Evolutionary conservation across 140 eudicot genomes (phyloP), one percentile per base, ranked within the genome.

Genomic region (Stevia rebaudiana): DNA sequence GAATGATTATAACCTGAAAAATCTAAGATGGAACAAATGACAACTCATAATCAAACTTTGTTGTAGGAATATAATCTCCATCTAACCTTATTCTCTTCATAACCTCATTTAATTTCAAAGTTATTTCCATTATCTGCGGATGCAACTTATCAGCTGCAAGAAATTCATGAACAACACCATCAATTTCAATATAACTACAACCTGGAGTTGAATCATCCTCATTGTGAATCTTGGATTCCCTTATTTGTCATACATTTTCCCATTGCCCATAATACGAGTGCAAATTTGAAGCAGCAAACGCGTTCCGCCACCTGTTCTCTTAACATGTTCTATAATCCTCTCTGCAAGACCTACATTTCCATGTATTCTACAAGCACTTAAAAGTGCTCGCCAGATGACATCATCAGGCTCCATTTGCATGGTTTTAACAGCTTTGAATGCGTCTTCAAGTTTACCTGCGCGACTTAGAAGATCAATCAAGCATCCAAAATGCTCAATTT

Each of bases 401-500:
- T 48, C 78, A 69, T 82, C 87, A 0, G 87, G 79, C 42, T 82
- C 49, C 16, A 82, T 61, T 13, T 57, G 41, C 87, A 82, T 82
- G 11, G 35, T 58, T 68, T 82, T 78, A 5, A 82, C 79, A 24
- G 74, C 37, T 49, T 61, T 43, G 15, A 82, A 82, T 25, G 87
- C 84, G 11, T 68, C 71, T 71, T 82, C 79, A 53, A 75, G 76
- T 24, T 31, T 35, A 11, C 81, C 84, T 0, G 79, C 79, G 7
- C 84, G 82, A 47, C 84, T 73, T 21, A 82, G 71, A 67, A 82
- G 75, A 67, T 82, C 87, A 13, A 82, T 16, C 44, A 70, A 68
- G 74, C 87, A 82, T 44, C 84, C 84, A 11, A 78, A 82, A 70
- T 82, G 87, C 68, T 82, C 84, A 63, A 82, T 59, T 49, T 63